Evolutionary conservation across 306 rosid species (phyloP), one percentile per base, ranked within the genome.

Genomic region (Cyamopsis tetragonoloba): DNA sequence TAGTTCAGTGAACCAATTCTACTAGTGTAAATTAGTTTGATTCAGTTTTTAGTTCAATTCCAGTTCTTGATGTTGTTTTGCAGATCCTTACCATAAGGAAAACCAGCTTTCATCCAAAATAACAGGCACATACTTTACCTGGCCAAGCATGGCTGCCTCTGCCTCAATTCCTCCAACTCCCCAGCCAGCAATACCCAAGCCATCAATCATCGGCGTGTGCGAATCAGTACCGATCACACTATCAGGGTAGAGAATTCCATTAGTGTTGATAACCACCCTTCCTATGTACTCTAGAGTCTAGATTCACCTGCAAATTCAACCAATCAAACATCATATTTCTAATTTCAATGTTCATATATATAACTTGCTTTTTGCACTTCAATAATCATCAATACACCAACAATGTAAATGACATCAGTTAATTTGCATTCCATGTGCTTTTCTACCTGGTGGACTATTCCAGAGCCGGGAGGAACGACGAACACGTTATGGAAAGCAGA

Each of bases 131-230:
- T 35, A 11, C 27, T 30, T 64, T 75, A 87, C 91, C 95, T 83
- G 87, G 35, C 95, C 95, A 79, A 88, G 95, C 91, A 88, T 88
- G 24, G 95, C 51, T 46, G 95, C 95, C 77, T 88, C 91, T 66
- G 95, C 95, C 85, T 87, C 93, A 31, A 84, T 87, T 47, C 93
- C 93, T 23, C 93, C 93, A 32, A 84, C 93, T 61, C 93, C 95
- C 95, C 89, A 87, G 26, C 93, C 93, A 70, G 88, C 93, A 71
- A 87, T 87, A 38, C 93, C 88, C 78, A 87, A 51, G 46, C 95
- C 88, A 38, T 87, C 95, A 26, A 87, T 87, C 90, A 85, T 87
- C 0, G 95, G 82, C n/a, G 95, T 85, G 68, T 87, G 95, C 4
- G 91, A 87, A 79, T 87, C 88, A 3, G 90, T 87, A 32, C 95